Evolutionary conservation across 345 rosid species (phyloP).

Genomic region (Streptanthus diversifolius): DNA sequence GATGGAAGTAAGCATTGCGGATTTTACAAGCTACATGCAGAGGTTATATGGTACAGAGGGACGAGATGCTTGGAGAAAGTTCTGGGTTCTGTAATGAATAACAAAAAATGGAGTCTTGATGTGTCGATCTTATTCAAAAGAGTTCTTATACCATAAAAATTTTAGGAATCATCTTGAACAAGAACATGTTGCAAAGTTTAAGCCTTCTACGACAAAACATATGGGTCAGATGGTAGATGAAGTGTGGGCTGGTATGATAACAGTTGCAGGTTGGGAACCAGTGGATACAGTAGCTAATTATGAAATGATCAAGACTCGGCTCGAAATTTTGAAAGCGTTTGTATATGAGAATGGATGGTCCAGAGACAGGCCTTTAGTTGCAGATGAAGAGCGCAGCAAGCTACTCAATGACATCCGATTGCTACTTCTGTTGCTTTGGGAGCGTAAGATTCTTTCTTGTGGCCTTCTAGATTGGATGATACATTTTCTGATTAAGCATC

Average conservation of each 20-base stretch:
- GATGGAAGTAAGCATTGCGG: slow-evolving; percentile 15
- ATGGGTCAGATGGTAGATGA: not conserved
- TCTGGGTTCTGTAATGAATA: not conserved
- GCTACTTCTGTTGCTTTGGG: not conserved
- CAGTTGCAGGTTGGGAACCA: slow-evolving; percentile 9
- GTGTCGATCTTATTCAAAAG: slow-evolving; percentile 9
- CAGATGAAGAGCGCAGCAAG: slow-evolving; percentile 5
- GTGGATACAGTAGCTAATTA: slow-evolving; percentile 10
- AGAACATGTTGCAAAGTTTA: slow-evolving; percentile 8
- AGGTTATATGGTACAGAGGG: not conserved
- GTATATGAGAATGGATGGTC: slow-evolving; percentile 32
- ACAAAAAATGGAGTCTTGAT: slow-evolving; percentile 13
- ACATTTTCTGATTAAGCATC: not conserved
- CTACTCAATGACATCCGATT: slow-evolving; percentile 9
- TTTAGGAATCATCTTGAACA: slow-evolving; percentile 26
- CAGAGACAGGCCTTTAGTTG: slow-evolving; percentile 20
- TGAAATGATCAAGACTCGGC: slow-evolving; percentile 15
- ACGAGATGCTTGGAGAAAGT: not conserved
- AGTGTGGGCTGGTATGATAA: slow-evolving; percentile 14
- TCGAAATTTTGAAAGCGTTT: not conserved
- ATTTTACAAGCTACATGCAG: not conserved
- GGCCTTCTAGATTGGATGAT: slow-evolving; percentile 22
- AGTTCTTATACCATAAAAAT: slow-evolving; percentile 8
- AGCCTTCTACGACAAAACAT: not conserved
- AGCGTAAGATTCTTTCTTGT: not conserved